Base-by-base conservation (phyloP, 345 rosid species). In the Populus euphratica region DNA sequence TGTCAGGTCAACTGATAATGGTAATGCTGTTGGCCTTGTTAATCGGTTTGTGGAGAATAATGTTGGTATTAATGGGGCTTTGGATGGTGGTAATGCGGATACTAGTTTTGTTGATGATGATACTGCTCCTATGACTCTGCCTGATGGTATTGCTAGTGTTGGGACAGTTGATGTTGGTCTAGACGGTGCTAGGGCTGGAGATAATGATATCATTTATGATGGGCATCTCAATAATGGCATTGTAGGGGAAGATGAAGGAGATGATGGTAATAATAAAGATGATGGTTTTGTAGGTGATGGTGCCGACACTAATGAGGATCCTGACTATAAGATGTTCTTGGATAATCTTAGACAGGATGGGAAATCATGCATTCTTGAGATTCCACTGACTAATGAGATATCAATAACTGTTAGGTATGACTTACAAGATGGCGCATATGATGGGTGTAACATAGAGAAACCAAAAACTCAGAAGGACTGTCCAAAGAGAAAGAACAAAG, bases 291-390 rank as follows among this genome's bases (percentile, higher is more conserved):
- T 21, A 52, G 72, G 49, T 41, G 41, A 56, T n/a, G 77, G 49
- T 38, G 20, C 14, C 56, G 44, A 10, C 43, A 71, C 38, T 47
- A 61, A 49, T 39, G 29, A 44, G 3, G 91, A 92, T 79, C 77
- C 80, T 23, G 73, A 77, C 14, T 90, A 85, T 83, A 68, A 66
- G 71, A 54, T 21, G 72, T 86, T 89, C 80, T 77, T 83, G 68
- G 78, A 84, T 59, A 72, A 76, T 5, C 6, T 66, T 31, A 73
- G 62, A 54, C 29, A 50, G 52, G 69, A 67, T 66, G 77, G 77
- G 12, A 41, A 39, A 62, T 83, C 90, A 39, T 84, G 76, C 69
- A 70, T 78, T 25, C 77, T 82, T 33, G 80, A 80, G 70, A 47
- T 73, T 71, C 69, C 85, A 18, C 20, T 75, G 20, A 38, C 59